Conservation (phyloP, 305 asterid species). For the Fraxinus ornus region DNA sequence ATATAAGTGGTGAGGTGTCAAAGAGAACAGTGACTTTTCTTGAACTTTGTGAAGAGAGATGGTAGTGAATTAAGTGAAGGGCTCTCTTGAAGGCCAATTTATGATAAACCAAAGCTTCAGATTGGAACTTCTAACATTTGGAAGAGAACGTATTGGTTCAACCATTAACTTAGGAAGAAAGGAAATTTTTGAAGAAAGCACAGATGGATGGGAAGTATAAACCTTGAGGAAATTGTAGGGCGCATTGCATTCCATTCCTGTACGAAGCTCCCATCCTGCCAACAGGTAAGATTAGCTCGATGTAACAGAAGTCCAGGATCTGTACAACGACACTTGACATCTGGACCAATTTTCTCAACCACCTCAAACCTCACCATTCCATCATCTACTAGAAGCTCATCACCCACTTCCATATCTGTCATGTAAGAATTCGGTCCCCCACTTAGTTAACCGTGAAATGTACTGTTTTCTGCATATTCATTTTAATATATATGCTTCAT, state of each 20-base stretch:
- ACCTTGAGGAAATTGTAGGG: constrained; percentile 99
- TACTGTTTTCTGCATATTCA: neutral
- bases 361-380: constrained; percentile 99
- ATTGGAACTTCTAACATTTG: neutral
- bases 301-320: constrained; percentile 96
- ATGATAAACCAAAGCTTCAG: neutral
- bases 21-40: neutral
- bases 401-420: constrained; percentile 89
- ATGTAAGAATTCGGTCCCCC: neutral
- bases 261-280: constrained; percentile 95
- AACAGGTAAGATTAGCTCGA: constrained; percentile 92
- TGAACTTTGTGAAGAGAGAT: neutral
- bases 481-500: neutral
- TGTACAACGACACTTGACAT: constrained; percentile 90
- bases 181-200: neutral
- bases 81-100: neutral
- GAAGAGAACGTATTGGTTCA: neutral
- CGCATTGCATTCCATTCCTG: constrained; percentile 97
- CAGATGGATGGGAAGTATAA: constrained; percentile 20
- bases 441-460: constrained; percentile 20
- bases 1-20: neutral
- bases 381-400: constrained; percentile 96
- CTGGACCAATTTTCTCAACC: constrained; percentile 93
- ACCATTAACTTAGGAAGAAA: neutral
- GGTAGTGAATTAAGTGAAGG: neutral